phyloP scores from a whole-genome alignment of 257 asterid species.

The Solanum pinnatisectum region DNA sequence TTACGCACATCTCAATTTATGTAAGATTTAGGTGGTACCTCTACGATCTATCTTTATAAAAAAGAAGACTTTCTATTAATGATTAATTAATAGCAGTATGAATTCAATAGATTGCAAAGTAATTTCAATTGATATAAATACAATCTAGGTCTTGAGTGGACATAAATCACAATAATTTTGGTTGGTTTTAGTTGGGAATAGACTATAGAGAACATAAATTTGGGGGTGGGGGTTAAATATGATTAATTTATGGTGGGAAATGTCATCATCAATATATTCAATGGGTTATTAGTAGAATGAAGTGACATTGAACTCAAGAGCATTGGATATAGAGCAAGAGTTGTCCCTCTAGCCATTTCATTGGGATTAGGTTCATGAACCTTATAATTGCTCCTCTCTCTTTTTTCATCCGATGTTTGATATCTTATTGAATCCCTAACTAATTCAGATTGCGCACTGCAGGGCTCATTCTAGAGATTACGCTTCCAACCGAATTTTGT shows the following conservation, averaged over 20 bases:
- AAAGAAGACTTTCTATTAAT: neutral
- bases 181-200: neutral
- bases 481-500: neutral
- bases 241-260: neutral
- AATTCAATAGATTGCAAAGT: neutral
- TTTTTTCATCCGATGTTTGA: too few species aligned
- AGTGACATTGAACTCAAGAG: neutral
- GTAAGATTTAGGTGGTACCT: neutral
- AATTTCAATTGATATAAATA: neutral
- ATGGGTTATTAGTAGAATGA: neutral
- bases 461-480: rapidly evolving
- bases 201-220: neutral
- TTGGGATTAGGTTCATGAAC: neutral
- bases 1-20: too few species aligned
- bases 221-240: neutral
- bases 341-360: neutral
- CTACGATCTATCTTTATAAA: neutral
- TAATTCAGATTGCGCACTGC: neutral
- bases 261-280: neutral
- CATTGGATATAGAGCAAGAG: neutral
- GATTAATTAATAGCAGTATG: neutral
- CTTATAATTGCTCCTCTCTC: neutral
- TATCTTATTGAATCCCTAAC: too few species aligned
- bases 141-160: too few species aligned
- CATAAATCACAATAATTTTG: neutral